Base-by-base conservation (phyloP, 1,139 yeast genomes). In the Trichomonascaceae sp. region DNA sequence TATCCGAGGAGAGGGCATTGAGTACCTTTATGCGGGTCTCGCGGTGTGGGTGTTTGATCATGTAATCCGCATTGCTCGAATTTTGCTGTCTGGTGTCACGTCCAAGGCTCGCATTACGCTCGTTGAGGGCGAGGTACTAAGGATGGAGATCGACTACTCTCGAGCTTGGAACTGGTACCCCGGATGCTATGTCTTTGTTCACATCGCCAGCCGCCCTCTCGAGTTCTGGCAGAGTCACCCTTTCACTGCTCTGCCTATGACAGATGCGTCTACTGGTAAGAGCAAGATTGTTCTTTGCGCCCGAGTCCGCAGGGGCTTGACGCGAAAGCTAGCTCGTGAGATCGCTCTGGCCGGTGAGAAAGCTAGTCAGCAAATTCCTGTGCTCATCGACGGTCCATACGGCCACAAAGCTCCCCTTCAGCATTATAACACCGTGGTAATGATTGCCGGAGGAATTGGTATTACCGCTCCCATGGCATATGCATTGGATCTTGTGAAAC, bases 391-490 rank as follows among this genome's bases (percentile, higher is more conserved):
- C 42, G 79, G 79, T 0, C 77, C 78, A 1, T 73, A 74, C 45
- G 74, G 78, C 45, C 52, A 57, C 45, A 44, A 58, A 44, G 44
- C 70, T 39, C 64, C 77, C 52, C 38, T 71, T 36, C 62, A 64
- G 37, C 64, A 65, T 37, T 74, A 66, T 46, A 71, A 71, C 37
- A 67, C 65, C 31, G 54, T 63, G 4, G 51, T 73, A 5, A 59
- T 75, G 34, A 43, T 75, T 35, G 69, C 73, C 4, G 76, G 80
- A 44, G 82, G 84, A 37, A 75, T 74, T 43, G 89, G 87, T 48
- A 62, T 78, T 37, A 76, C 87, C 2, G 74, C 35, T 13, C 32
- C 31, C 9, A 29, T 33, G 16, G 29, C 38, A 6, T 33, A 36
- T 30, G 38, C 36, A 17, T 2, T 73, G 74, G 2, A 41, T 38